A percentile compares a stretch with the other conserved stretches of the same genome.
phyloP scores from a whole-genome alignment of 768 basidiomycete species.

The Leucogyrophana mollusca region DNA sequence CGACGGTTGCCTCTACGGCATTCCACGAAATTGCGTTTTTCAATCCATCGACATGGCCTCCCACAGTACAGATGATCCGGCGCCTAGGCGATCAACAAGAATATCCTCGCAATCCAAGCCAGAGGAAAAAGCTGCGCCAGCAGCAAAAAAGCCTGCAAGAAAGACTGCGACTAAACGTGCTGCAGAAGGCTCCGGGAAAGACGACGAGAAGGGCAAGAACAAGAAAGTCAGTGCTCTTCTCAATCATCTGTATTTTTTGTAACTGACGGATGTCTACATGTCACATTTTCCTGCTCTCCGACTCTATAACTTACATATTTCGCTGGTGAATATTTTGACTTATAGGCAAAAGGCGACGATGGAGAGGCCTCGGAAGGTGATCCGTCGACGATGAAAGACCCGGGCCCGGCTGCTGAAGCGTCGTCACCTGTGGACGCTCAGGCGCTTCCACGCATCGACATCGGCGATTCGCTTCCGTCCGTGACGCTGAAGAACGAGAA shows the following conservation, averaged over 20 bases:
- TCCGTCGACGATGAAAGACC: slow-evolving; percentile 10
- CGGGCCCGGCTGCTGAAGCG: slow-evolving; percentile 10
- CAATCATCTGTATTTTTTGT: too few species aligned
- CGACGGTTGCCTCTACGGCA: too few species aligned
- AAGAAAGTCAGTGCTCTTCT: slow-evolving; percentile 32
- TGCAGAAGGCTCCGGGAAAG: slow-evolving; percentile 21
- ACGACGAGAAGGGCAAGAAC: slow-evolving; percentile 36
- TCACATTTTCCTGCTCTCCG: slow-evolving; percentile 9
- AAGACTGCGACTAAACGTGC: slow-evolving; percentile 37
- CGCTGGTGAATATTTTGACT: too few species aligned
- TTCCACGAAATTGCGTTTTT: too few species aligned
- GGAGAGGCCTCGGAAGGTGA: slow-evolving; percentile 20
- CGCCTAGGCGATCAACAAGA: slow-evolving; percentile 51
- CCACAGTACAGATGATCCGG: slow-evolving; percentile 31
- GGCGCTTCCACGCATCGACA: slow-evolving; percentile 42
- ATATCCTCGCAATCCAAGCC: slow-evolving; percentile 45
- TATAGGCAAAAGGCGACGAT: slow-evolving; percentile 15
- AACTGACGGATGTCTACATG: slow-evolving; percentile 27
- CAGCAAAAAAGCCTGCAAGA: slow-evolving; percentile 23
- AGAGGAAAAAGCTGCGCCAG: slow-evolving; percentile 18
- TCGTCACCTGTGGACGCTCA: slow-evolving; percentile 18
- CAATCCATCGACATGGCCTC: too few species aligned
- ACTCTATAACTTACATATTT: too few species aligned
- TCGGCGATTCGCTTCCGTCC: slow-evolving; percentile 75
- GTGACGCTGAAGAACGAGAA: slow-evolving; percentile 83